Evolutionary conservation across 2,329 filamentous ascomycete genomes (phyloP).

Genomic region (Neurospora sp.): DNA sequence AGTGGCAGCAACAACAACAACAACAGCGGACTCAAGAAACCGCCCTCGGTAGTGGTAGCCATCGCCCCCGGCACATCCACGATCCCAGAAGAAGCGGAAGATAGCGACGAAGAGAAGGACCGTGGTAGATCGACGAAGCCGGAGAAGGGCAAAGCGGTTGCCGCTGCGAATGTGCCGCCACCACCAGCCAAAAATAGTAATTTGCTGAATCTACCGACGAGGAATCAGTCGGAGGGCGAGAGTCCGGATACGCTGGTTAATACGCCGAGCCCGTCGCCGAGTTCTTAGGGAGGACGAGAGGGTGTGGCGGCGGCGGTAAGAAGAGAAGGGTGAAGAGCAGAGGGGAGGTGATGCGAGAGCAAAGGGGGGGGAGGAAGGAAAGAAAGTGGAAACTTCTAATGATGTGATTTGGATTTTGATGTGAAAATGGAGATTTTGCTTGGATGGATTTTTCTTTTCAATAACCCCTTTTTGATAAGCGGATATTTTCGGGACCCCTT

Average conservation of each 20-base stretch:
- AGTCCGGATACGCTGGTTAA: constrained; percentile 20
- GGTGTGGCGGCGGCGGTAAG: no score
- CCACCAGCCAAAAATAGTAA: constrained; percentile 2
- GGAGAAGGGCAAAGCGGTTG: constrained; percentile 4
- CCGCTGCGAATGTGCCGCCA: constrained; percentile 2
- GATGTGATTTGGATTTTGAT: neutral
- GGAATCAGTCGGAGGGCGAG: constrained; percentile 6
- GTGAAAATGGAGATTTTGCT: neutral
- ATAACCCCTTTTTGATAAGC: neutral
- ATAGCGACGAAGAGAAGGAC: neutral
- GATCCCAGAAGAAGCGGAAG: neutral
- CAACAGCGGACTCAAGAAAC: neutral
- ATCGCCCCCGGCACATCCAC: neutral
- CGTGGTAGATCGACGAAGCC: constrained; percentile 1
- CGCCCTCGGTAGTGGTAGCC: neutral
- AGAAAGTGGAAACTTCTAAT: neutral
- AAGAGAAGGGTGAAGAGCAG: neutral
- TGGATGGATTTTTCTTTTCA: neutral
- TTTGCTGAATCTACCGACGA: neutral
- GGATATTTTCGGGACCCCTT: neutral
- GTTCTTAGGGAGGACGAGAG: neutral
- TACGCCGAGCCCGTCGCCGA: constrained; percentile 3
- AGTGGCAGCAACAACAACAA: neutral
- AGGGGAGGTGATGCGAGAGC: no score
- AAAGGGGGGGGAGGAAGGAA: neutral